Percentiles rank a stretch among this genome's conserved stretches.
Conservation (phyloP, 2,329 filamentous ascomycete species). For the Allantophomopsis cytisporea region DNA sequence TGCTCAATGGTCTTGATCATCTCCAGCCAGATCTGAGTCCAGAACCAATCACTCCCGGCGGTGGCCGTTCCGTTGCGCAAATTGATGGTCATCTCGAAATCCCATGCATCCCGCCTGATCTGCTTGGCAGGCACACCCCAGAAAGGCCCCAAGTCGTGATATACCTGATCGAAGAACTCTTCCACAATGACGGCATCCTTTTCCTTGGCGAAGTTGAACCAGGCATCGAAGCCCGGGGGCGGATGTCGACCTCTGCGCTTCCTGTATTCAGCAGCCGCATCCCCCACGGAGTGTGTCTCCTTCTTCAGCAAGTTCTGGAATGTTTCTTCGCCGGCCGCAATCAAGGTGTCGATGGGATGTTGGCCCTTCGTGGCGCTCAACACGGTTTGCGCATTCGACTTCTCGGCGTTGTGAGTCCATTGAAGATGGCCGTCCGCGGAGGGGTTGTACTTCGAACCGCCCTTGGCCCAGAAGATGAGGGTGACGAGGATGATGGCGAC, state of each 20-base stretch:
- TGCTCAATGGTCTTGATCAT: conserved; percentile 27
- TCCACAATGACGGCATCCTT: conserved; percentile 41
- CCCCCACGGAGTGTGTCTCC: conserved; percentile 25
- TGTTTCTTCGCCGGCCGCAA: conserved; percentile 22
- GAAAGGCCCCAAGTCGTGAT: conserved; percentile 36
- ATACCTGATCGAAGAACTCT: conserved; percentile 43
- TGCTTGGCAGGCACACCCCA: conserved; percentile 34
- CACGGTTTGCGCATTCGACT: neutral
- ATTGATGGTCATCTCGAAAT: conserved; percentile 48
- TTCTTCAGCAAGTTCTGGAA: conserved; percentile 25
- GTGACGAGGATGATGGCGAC: conserved; percentile 6
- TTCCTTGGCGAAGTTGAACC: conserved; percentile 38
- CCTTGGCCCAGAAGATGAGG: conserved; percentile 4
- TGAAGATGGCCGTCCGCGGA: neutral
- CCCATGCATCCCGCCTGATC: conserved; percentile 36
- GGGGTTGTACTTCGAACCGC: neutral
- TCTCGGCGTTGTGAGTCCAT: neutral
- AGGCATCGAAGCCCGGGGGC: conserved; percentile 47
- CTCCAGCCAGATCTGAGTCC: conserved; percentile 24
- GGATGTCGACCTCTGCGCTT: conserved; percentile 42
- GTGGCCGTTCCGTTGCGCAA: conserved; percentile 37
- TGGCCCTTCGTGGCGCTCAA: neutral
- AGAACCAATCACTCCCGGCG: conserved; percentile 25
- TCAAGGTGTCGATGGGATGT: conserved; percentile 32
- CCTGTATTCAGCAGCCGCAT: conserved; percentile 37